Conservation (phyloP, 352 stramenopile species). For the Globisporangium mamillatum region DNA sequence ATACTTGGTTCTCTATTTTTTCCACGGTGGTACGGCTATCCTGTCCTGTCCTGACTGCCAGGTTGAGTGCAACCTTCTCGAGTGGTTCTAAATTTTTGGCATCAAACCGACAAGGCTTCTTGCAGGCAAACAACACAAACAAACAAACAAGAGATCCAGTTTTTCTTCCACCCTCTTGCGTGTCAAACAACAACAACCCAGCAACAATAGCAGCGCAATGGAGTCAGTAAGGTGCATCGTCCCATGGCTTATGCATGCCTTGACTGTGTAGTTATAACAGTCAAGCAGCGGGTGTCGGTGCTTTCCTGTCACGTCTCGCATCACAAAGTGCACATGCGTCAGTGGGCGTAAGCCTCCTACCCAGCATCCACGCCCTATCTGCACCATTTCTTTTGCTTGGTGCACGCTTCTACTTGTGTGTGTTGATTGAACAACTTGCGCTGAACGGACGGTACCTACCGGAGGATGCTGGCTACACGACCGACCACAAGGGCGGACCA, state of each 20-base stretch:
- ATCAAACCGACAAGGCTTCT: neutral
- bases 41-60: neutral
- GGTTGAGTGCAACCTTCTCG: neutral
- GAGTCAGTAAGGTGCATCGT: neutral
- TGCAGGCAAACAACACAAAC: neutral
- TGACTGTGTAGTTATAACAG: too few species aligned
- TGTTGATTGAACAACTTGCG: neutral
- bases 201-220: neutral
- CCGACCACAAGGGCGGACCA: neutral
- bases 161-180: conserved; percentile 7
- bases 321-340: neutral
- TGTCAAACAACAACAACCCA: neutral
- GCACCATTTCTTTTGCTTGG: neutral
- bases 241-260: neutral
- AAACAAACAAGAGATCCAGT: conserved; percentile 6
- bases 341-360: neutral
- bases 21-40: neutral
- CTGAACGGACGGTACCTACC: neutral
- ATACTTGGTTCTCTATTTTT: neutral
- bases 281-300: neutral
- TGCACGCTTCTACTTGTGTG: neutral
- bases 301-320: neutral
- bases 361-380: too few species aligned
- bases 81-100: neutral
- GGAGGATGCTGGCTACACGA: neutral